Conservation (phyloP, 108 stramenopile species). For the Epipyxis sp. region DNA sequence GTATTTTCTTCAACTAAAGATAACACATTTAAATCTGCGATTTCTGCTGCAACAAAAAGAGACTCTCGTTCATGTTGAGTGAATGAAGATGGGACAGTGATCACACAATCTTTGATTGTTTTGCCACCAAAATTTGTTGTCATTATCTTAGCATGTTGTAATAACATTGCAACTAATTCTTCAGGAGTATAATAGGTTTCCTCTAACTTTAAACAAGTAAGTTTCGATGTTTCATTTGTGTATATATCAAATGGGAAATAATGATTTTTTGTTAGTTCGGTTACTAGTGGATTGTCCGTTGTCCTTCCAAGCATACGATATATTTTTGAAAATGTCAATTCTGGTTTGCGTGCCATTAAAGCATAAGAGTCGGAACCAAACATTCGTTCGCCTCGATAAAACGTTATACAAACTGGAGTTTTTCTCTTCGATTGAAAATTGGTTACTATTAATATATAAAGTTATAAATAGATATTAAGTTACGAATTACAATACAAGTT, state of each 20-base stretch:
- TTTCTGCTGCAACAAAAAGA: slow-evolving; percentile 81
- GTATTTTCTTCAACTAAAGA: slow-evolving; percentile 93
- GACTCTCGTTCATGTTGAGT: slow-evolving; percentile 89
- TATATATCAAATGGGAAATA: slow-evolving; percentile 63
- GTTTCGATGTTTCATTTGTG: slow-evolving; percentile 75
- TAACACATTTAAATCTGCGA: slow-evolving; percentile 92
- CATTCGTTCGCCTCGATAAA: slow-evolving; percentile 84
- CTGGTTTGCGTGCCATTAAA: slow-evolving; percentile 84
- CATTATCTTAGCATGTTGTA: slow-evolving; percentile 61
- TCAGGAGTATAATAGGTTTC: slow-evolving; percentile 78
- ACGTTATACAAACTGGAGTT: slow-evolving; percentile 93
- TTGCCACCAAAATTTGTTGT: slow-evolving; percentile 73
- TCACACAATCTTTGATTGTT: slow-evolving; percentile 74
- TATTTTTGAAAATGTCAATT: slow-evolving; percentile 71
- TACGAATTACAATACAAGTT: too few species aligned
- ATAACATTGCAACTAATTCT: slow-evolving; percentile 92
- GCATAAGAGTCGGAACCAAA: slow-evolving; percentile 87
- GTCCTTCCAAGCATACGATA: slow-evolving; percentile 76
- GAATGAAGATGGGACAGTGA: slow-evolving; percentile 92
- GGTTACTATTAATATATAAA: slow-evolving; percentile 61
- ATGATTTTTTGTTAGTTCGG: slow-evolving; percentile 31
- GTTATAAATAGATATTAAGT: not conserved
- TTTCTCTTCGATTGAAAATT: slow-evolving; percentile 97
- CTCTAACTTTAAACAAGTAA: slow-evolving; percentile 65
- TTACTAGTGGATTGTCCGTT: slow-evolving; percentile 63